Conservation (phyloP, 2,329 filamentous ascomycete genomes). For the Karstenula rhodostoma region DNA sequence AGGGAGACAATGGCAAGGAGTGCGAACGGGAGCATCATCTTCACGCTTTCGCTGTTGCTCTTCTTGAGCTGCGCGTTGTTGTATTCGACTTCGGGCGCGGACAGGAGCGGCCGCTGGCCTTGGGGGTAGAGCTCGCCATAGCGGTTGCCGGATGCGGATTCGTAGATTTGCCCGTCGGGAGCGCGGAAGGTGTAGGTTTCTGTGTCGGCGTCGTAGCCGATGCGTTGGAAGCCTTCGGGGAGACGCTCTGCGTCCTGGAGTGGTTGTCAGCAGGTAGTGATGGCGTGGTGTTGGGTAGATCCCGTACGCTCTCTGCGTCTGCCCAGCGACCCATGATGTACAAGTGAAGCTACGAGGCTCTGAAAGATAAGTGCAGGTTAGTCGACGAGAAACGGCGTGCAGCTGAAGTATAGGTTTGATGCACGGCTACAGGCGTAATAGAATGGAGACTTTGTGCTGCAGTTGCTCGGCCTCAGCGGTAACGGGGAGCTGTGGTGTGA, state of each 20-base stretch:
- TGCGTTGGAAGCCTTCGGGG: slow-evolving; percentile 62
- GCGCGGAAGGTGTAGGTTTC: slow-evolving; percentile 63
- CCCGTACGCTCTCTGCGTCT: slow-evolving; percentile 33
- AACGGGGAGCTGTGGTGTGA: neutral
- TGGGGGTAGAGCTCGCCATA: slow-evolving; percentile 56
- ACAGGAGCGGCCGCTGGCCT: slow-evolving; percentile 22
- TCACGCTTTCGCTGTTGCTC: slow-evolving; percentile 55
- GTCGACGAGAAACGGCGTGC: slow-evolving; percentile 3
- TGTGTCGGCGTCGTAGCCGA: slow-evolving; percentile 65
- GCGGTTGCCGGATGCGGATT: slow-evolving; percentile 59
- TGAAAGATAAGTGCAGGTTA: neutral
- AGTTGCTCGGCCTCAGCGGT: slow-evolving; percentile 1
- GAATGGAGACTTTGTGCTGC: neutral
- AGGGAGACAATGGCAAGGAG: slow-evolving; percentile 62
- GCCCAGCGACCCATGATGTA: slow-evolving; percentile 35
- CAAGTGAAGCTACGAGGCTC: neutral
- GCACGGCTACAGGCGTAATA: neutral
- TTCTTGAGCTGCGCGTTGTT: slow-evolving; percentile 30
- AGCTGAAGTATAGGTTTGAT: neutral
- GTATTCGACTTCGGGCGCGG: slow-evolving; percentile 26
- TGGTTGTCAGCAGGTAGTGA: neutral
- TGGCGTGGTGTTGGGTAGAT: neutral
- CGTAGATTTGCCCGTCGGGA: slow-evolving; percentile 58
- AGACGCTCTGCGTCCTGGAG: slow-evolving; percentile 60
- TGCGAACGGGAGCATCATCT: slow-evolving; percentile 66